phyloP scores from a whole-genome alignment of 345 rosid genomes.

The Iberis pinnata region DNA sequence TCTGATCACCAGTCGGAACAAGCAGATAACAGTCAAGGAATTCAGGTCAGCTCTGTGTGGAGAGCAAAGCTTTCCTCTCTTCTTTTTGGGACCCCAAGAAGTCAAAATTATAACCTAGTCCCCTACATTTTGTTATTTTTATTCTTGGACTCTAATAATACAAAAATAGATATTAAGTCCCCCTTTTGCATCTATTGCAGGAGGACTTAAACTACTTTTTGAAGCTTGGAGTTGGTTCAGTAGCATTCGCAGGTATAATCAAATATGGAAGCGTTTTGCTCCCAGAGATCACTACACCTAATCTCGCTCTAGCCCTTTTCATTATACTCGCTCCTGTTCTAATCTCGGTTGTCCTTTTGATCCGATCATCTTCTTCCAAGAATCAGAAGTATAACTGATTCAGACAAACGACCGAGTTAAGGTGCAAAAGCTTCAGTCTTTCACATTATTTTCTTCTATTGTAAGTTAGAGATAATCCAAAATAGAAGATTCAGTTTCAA shows the following conservation, averaged over 20 bases:
- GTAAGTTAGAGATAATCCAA: neutral
- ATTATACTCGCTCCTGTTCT: slow-evolving; percentile 58
- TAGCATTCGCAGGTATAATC: slow-evolving; percentile 52
- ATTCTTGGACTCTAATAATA: no score
- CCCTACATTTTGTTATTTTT: neutral
- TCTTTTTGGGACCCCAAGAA: neutral
- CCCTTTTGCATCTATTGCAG: no score
- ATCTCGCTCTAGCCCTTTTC: slow-evolving; percentile 47
- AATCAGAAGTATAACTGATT: no score
- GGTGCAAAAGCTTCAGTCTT: neutral
- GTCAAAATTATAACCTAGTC: neutral
- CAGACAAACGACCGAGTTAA: no score
- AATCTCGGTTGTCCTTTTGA: slow-evolving; percentile 45
- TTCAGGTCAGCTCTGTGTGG: no score
- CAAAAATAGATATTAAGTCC: neutral
- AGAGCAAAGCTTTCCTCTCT: no score
- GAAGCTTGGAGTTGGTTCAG: slow-evolving; percentile 72
- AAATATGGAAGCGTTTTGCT: slow-evolving; percentile 68
- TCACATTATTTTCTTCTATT: neutral
- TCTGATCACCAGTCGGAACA: slow-evolving; percentile 27
- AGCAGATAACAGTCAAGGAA: slow-evolving; percentile 19
- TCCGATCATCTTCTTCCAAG: slow-evolving; percentile 33
- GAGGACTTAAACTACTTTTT: slow-evolving; percentile 49
- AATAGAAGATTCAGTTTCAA: no score
- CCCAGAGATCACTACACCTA: slow-evolving; percentile 59